Base-by-base conservation (phyloP, 306 rosid genomes). In the Dryas octopetala region DNA sequence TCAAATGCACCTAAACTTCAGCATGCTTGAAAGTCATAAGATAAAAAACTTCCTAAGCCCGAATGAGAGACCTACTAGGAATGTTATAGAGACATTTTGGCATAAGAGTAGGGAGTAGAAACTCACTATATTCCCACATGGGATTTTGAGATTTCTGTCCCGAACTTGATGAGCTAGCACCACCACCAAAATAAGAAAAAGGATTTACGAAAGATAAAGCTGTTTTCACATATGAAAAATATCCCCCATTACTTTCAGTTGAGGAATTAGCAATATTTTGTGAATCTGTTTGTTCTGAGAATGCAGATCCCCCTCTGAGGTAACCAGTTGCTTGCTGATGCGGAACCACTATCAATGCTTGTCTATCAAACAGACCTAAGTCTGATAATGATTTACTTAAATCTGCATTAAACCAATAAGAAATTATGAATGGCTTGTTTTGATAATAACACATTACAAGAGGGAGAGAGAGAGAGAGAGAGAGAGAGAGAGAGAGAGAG, bases 121-220 rank as follows among this genome's bases (percentile, higher is more conserved):
- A 81, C 91, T 81, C 77, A 88, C 89, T 38, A 48, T 78, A 41
- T 48, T 83, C 80, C 85, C 54, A 72, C 57, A 52, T 47, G 66
- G 50, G 84, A 64, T 71, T 79, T 55, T 74, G 83, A 32, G 81
- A 74, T 77, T 83, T 80, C 10, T 62, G 83, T 57, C 64, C 82
- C 44, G 87, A 71, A 53, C 48, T 82, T 10, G 86, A 64, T 47
- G 89, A 46, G 78, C 75, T 74, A 54, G 70, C 65, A 69, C 84
- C 80, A 67, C 87, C 84, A 19, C 84, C 85, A 38, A 88, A 61
- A 83, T 88, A 88, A 52, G 89, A 85, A 62, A 88, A 55, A 66
- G 91, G 91, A 77, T 88, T 88, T 14, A 83, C 46, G 76, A 76
- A 88, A 71, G 91, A 85, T 49, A 85, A 62, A 10, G 85, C 48